These are phyloP conservation scores for Amphichorda felina DNA, from an alignment of 2,329 filamentous ascomycete genomes.

Conservation along the genomic window DNA sequence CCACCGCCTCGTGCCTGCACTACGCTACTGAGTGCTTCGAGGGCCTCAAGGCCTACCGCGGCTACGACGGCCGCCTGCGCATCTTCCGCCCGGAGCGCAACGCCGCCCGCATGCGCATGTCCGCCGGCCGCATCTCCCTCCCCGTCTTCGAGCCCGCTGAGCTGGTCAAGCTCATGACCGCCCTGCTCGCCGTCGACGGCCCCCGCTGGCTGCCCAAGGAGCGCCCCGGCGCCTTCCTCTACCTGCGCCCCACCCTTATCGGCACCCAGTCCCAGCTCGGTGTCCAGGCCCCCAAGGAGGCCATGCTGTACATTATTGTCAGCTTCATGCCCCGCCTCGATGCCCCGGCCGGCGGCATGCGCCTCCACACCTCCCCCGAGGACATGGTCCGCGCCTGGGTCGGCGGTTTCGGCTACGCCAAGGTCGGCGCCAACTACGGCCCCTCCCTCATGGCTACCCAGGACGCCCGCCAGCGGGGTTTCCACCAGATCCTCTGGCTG, in stretches of 20 bases:
- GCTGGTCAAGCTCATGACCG: slow-evolving; percentile 61
- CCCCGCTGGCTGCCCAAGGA: slow-evolving; percentile 67
- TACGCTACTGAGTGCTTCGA: slow-evolving; percentile 91
- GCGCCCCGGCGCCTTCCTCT: slow-evolving; percentile 60
- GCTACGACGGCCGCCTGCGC: slow-evolving; percentile 60
- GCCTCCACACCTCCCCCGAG: slow-evolving; percentile 65
- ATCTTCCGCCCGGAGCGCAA: slow-evolving; percentile 71
- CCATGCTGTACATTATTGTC: slow-evolving; percentile 77
- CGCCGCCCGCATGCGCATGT: slow-evolving; percentile 50
- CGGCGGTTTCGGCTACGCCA: slow-evolving; percentile 84
- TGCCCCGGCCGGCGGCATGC: slow-evolving; percentile 44
- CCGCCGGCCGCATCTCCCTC: slow-evolving; percentile 55
- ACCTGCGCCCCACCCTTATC: slow-evolving; percentile 80
- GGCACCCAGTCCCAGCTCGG: slow-evolving; percentile 71
- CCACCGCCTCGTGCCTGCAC: slow-evolving; percentile 71
- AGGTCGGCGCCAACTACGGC: slow-evolving; percentile 90
- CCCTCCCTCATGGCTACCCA: slow-evolving; percentile 68
- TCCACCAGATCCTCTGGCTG: slow-evolving; percentile 88
- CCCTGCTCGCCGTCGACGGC: slow-evolving; percentile 62
- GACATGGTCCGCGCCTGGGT: slow-evolving; percentile 88
- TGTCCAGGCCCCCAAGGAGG: slow-evolving; percentile 67
- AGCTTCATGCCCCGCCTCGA: slow-evolving; percentile 49
- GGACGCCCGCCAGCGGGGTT: slow-evolving; percentile 63
- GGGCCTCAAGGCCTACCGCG: slow-evolving; percentile 71
- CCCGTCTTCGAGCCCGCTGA: slow-evolving; percentile 61